Percentiles rank a stretch among this genome's conserved stretches.
phyloP scores from a whole-genome alignment of 2,329 filamentous ascomycete genomes.

The Penicillium sp. region DNA sequence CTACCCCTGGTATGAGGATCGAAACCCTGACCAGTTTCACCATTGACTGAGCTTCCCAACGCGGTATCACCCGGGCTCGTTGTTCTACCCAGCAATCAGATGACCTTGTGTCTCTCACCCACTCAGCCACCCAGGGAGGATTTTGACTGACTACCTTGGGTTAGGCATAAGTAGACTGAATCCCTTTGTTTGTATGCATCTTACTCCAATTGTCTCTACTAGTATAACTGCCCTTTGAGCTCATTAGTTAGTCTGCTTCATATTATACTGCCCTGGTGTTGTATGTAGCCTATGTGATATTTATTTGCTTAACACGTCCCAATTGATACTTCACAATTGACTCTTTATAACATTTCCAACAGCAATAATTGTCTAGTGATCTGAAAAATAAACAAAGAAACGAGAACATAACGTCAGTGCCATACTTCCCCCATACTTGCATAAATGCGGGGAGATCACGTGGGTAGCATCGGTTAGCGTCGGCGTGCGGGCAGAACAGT shows the following conservation, averaged over 20 bases:
- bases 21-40: too few relatives aligned
- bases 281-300: background rate
- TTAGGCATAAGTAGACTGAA: background rate
- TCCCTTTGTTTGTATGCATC: background rate
- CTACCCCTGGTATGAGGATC: too few relatives aligned
- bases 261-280: background rate
- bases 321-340: background rate
- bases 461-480: slow-evolving; percentile 20
- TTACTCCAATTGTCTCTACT: background rate
- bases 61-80: too few relatives aligned
- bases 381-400: background rate
- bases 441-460: slow-evolving; percentile 19
- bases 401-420: background rate
- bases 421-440: background rate
- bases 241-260: background rate
- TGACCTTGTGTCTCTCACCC: slow-evolving; percentile 1
- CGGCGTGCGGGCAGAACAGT: slow-evolving; percentile 12
- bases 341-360: background rate
- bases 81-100: background rate
- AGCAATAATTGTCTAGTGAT: background rate
- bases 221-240: background rate
- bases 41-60: too few relatives aligned
- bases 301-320: background rate
- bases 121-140: background rate
- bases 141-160: background rate